phyloP scores from a whole-genome alignment of 2,329 filamentous ascomycete genomes.

The Fragosphaeria purpurea region DNA sequence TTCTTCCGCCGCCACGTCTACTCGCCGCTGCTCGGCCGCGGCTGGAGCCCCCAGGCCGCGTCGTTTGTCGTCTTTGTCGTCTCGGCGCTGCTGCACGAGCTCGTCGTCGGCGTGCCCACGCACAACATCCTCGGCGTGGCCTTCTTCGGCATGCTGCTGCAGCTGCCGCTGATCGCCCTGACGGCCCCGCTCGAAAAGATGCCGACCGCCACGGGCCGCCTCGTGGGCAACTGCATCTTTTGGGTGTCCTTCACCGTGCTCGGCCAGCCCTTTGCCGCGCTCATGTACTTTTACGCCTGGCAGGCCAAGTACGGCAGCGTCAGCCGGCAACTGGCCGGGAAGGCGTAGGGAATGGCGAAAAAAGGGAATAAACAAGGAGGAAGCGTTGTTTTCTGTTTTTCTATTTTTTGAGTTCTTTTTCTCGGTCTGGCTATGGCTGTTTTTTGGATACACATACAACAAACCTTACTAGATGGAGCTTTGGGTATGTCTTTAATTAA shows the following conservation, averaged over 20 bases:
- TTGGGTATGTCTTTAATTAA: too few species aligned
- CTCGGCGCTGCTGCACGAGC: constrained; percentile 81
- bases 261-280: constrained; percentile 82
- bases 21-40: constrained; percentile 74
- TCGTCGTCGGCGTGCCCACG: constrained; percentile 87
- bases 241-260: constrained; percentile 95
- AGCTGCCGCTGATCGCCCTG: constrained; percentile 75
- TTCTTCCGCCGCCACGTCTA: constrained; percentile 96
- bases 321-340: constrained; percentile 29
- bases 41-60: constrained; percentile 60
- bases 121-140: constrained; percentile 91
- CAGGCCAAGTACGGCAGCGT: constrained; percentile 93
- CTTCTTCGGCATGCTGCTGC: constrained; percentile 87
- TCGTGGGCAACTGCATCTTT: constrained; percentile 87
- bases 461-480: too few species aligned
- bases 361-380: too few species aligned
- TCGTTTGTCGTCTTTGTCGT: constrained; percentile 79
- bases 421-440: background rate
- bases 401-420: background rate
- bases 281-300: constrained; percentile 98
- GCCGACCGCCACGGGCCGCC: constrained; percentile 61
- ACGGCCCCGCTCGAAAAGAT: constrained; percentile 74
- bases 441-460: too few species aligned
- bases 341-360: too few species aligned
- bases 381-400: too few species aligned